Evolutionary conservation across 2,329 filamentous ascomycete species (phyloP), one percentile per base, ranked within the genome.

Genomic region (Aspergillus ochraceoroseus): DNA sequence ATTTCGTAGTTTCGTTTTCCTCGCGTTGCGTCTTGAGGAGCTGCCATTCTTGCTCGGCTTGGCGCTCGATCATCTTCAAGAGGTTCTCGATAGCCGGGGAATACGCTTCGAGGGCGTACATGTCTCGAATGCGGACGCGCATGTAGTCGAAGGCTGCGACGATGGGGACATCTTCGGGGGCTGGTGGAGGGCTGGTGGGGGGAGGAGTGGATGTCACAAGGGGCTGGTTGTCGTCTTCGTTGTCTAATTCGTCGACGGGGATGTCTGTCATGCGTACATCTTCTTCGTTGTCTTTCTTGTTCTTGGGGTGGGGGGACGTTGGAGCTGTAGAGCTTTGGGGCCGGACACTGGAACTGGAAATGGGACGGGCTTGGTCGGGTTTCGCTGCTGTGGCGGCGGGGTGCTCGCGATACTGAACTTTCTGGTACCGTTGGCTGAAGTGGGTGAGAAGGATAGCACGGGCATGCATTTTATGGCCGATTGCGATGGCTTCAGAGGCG

Each of bases 371-470:
- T n/a, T n/a, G n/a, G n/a, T n/a, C n/a, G n/a, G n/a, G n/a, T n/a
- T n/a, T n/a, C n/a, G n/a, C n/a, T n/a, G 31, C 12, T 13, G 8
- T 2, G 9, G 11, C 25, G 25, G 19, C 25, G 14, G 14, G 5
- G 29, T 14, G 17, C 9, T 3, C 18, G 80, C 22, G 79, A 71
- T 39, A 22, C 9, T 5, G 5, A 5, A 22, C 5, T 65, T 90
- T 90, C 55, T 87, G 83, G 64, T 98, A 98, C 5, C 92, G 76
- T 69, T 98, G 92, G 40, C 83, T 89, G 66, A 98, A 98, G 63
- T 98, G 92, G 5, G 92, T 98, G 33, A 98, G 73, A 40, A 98
- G 68, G 11, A 92, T 82, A 11, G 85, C 75, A 49, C 82, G 78
- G 0, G 89, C 92, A 18, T 76, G 66, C 92, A 98, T 98, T 31